phyloP scores from a whole-genome alignment of 2,329 filamentous ascomycete species.

The Pyrenophora graminea region DNA sequence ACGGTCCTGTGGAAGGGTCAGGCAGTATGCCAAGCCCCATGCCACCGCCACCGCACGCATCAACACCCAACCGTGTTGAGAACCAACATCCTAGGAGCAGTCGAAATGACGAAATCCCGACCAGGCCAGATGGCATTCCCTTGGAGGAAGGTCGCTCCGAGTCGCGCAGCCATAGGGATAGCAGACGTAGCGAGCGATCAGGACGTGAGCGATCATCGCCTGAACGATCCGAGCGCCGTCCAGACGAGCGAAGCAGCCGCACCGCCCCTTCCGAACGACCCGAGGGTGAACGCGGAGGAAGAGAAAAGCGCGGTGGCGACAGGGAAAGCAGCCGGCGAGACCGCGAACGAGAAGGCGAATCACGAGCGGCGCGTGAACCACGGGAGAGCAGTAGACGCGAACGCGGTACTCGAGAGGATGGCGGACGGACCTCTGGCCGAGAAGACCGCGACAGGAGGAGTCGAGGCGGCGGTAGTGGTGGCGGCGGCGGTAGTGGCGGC shows the following conservation, averaged over 20 bases:
- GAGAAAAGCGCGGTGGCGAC: slow-evolving; percentile 35
- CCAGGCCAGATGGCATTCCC: slow-evolving; percentile 21
- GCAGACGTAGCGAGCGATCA: slow-evolving; percentile 35
- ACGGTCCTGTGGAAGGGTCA: slow-evolving; percentile 22
- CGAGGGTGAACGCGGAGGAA: slow-evolving; percentile 33
- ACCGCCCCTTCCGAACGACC: slow-evolving; percentile 23
- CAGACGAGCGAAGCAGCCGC: slow-evolving; percentile 33
- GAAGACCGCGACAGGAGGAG: slow-evolving; percentile 32
- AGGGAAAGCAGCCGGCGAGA: slow-evolving; percentile 27
- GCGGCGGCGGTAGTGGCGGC: not conserved
- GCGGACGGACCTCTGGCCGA: slow-evolving; percentile 27
- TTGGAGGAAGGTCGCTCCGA: slow-evolving; percentile 35
- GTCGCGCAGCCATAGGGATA: slow-evolving; percentile 35
- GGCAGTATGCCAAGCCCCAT: slow-evolving; percentile 25
- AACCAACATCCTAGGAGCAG: slow-evolving; percentile 26
- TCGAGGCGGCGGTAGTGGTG: slow-evolving; percentile 12
- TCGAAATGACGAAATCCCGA: slow-evolving; percentile 22
- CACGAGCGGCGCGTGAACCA: slow-evolving; percentile 17
- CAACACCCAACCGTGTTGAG: slow-evolving; percentile 32
- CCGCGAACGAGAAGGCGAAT: slow-evolving; percentile 18
- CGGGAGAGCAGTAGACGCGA: slow-evolving; percentile 30
- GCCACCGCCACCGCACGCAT: slow-evolving; percentile 31
- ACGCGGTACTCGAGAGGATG: slow-evolving; percentile 31
- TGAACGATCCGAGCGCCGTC: slow-evolving; percentile 31
- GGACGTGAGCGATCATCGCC: slow-evolving; percentile 28